Evolutionary conservation across 345 rosid species (phyloP), one percentile per base, ranked within the genome.

Genomic region (Camelina sativa): DNA sequence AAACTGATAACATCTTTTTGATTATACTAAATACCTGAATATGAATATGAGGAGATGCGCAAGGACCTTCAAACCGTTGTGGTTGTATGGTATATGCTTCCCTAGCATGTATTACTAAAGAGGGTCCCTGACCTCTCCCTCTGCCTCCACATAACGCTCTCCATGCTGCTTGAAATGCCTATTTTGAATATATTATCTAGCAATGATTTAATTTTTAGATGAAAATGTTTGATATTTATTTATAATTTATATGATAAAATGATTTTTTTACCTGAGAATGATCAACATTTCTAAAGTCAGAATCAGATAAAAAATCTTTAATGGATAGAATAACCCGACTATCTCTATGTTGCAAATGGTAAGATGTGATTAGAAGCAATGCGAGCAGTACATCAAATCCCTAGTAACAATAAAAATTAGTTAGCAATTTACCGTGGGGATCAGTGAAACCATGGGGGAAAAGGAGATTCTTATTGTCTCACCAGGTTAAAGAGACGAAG

Each of bases 101-200:
- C 1, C 4, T n/a, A 13, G 56, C 40, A 13, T 47, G 58, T 17
- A 71, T 60, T 22, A 46, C 47, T 6, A 71, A 43, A 38, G 71
- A 67, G 19, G n/a, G 5, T 3, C 23, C 2, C 5, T 30, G 34
- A 32, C 19, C 20, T 32, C 1, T n/a, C 10, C 16, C 64, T 13
- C 9, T 47, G n/a, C 15, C 47, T 10, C 34, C 22, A 13, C 66
- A 71, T 48, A 48, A 19, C 22, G 66, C 48, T 34, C 20, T 59
- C 74, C 74, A 71, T 11, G 73, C 72, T 3, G 16, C 8, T 68
- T 68, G 72, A 55, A 68, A 68, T 15, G 72, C 73, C 73, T 68
- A 23, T 65, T 34, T 64, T 32, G 1, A 28, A 52, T 41, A 46
- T 62, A 48, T 60, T n/a, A 35, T 52, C 13, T 35, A 28, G 30